A percentile compares a stretch with the other conserved stretches of the same genome.
phyloP scores from a whole-genome alignment of 768 basidiomycete species.

The Hemileccinum impolitum region DNA sequence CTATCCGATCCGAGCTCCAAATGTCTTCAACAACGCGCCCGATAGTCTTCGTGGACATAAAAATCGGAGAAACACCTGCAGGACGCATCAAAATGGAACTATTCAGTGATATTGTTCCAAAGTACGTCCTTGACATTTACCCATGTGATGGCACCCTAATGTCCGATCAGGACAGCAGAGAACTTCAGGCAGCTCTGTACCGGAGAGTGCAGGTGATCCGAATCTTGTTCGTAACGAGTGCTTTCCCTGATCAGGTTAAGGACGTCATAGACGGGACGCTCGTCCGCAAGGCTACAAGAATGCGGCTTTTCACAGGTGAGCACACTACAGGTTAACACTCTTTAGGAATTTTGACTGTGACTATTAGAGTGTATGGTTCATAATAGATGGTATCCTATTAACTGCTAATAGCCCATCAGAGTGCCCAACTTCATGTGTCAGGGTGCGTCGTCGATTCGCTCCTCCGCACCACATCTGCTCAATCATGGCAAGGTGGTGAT shows the following conservation, averaged over 20 bases:
- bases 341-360: conserved; percentile 9
- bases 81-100: conserved; percentile 97
- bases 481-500: conserved; percentile 67
- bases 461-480: not conserved
- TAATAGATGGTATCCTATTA: conserved; percentile 1
- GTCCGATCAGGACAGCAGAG: conserved; percentile 76
- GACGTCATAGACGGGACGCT: conserved; percentile 44
- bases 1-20: not conserved
- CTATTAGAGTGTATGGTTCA: conserved; percentile 63
- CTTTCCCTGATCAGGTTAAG: conserved; percentile 15
- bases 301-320: conserved; percentile 89
- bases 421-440: conserved; percentile 97
- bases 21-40: conserved; percentile 64
- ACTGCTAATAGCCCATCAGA: conserved; percentile 36
- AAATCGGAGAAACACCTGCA: conserved; percentile 94
- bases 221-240: not conserved
- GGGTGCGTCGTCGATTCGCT: conserved; percentile 40
- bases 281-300: conserved; percentile 89
- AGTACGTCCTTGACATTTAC: conserved; percentile 46
- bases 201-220: conserved; percentile 82
- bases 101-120: conserved; percentile 93
- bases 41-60: conserved; percentile 94
- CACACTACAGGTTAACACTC: conserved; percentile 2
- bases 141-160: not conserved
- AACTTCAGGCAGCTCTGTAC: conserved; percentile 98